Evolutionary conservation across 768 basidiomycete species (phyloP), one percentile per base, ranked within the genome.

Genomic region (Boletus tomentosulus): DNA sequence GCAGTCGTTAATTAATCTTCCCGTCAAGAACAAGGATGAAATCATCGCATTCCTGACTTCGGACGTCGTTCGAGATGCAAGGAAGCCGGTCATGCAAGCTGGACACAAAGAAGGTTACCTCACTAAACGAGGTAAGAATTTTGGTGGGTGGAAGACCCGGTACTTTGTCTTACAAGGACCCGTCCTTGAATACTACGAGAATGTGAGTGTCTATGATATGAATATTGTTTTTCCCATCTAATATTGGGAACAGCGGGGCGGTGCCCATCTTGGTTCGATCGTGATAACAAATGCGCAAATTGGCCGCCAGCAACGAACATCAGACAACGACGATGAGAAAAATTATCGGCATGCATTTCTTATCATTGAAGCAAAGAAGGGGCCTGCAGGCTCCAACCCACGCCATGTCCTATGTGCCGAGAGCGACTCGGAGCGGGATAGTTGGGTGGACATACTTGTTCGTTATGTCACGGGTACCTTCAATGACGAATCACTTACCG

Each of bases 281-380:
- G 69, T 74, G 45, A 85, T 99, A 53, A 86, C 89, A n/a, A 87
- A 87, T 41, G 95, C 97, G 27, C 92, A 97, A 65, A 98, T 99
- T 55, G 97, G 96, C 10, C 85, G 96, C 30, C 97, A 98, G 64
- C 92, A 97, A 66, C 80, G 82, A 59, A 78, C 78, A 39, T 68
- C 78, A 52, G 69, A 61, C 56, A 73, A 78, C 1, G 87, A 89
- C 56, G 92, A 94, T 50, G 93, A 97, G 62, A 91, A 92, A 65
- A 90, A 96, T 60, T 97, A 97, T 61, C 84, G 94, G 24, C 97
- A 99, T 66, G 97, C 97, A 1, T 98, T 99, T 73, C 83, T 99
- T 57, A 91, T 99, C 63, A 92, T 98, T 56, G 95, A 97, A 69
- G 84, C 84, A 19, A 89, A 84, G 71, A 87, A 82, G 58, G 83